Evolutionary conservation across 805 yeast genomes (phyloP).

Genomic region (Ogataea allantospora): DNA sequence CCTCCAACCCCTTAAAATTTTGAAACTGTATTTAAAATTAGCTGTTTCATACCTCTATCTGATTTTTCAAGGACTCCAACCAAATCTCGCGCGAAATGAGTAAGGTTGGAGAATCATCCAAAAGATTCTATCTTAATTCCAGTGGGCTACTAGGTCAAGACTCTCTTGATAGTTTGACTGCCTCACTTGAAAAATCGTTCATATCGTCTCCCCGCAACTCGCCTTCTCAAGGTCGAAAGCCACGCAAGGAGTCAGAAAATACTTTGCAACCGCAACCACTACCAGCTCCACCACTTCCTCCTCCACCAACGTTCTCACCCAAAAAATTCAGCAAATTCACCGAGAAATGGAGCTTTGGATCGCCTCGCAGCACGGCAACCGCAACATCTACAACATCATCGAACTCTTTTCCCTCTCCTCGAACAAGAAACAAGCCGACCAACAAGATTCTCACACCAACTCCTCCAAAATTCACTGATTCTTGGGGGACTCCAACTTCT

Average conservation of each 20-base stretch:
- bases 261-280: background rate
- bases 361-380: slow-evolving; percentile 11
- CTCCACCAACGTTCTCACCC: slow-evolving; percentile 9
- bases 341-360: slow-evolving; percentile 20
- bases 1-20: slow-evolving; percentile 1
- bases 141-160: slow-evolving; percentile 20
- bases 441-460: background rate
- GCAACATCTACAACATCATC: background rate
- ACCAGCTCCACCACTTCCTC: slow-evolving; percentile 24
- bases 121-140: slow-evolving; percentile 14
- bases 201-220: slow-evolving; percentile 14
- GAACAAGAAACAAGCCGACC: background rate
- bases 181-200: slow-evolving; percentile 20
- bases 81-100: slow-evolving; percentile 9
- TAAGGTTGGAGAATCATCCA: slow-evolving; percentile 13
- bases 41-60: no score
- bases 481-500: slow-evolving; percentile 3
- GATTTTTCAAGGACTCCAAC: background rate
- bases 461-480: background rate
- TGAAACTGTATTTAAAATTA: slow-evolving; percentile 4
- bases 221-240: slow-evolving; percentile 4
- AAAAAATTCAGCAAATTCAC: slow-evolving; percentile 25
- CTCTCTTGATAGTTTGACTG: slow-evolving; percentile 19
- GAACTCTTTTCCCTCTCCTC: slow-evolving; percentile 5
- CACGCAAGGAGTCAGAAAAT: slow-evolving; percentile 1